Evolutionary conservation across 805 yeast genomes (phyloP).

Genomic region (Saccharomycodes ludwigii): DNA sequence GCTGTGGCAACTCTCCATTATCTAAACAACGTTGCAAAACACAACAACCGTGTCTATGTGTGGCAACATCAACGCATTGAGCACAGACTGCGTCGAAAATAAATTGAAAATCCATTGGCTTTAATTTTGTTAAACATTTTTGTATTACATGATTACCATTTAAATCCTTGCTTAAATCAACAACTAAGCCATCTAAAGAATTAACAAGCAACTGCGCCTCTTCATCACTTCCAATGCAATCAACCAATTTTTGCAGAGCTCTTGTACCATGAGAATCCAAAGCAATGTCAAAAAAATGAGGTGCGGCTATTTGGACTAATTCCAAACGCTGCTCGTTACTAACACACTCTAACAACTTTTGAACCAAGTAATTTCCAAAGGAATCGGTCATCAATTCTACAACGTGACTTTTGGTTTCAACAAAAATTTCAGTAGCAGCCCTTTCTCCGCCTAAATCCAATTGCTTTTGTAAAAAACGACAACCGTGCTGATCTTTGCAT

Average conservation of each 20-base stretch:
- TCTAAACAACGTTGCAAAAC: conserved; percentile 92
- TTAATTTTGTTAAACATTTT: conserved; percentile 69
- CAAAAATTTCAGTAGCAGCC: conserved; percentile 65
- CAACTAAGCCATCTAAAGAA: conserved; percentile 58
- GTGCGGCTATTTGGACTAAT: conserved; percentile 59
- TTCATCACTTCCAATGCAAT: conserved; percentile 57
- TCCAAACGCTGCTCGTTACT: conserved; percentile 54
- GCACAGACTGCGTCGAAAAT: conserved; percentile 75
- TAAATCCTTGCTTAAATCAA: conserved; percentile 69
- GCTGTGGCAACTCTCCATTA: conserved; percentile 64
- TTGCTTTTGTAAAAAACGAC: conserved; percentile 82
- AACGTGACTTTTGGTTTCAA: conserved; percentile 65
- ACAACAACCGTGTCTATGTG: conserved; percentile 96
- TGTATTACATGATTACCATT: conserved; percentile 97
- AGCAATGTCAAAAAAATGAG: conserved; percentile 68
- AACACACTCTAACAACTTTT: conserved; percentile 75
- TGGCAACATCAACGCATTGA: conserved; percentile 71
- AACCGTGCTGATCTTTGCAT: conserved; percentile 95
- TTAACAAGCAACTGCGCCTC: conserved; percentile 56
- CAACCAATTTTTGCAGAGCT: conserved; percentile 86
- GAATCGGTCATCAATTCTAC: conserved; percentile 90
- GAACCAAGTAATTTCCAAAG: conserved; percentile 92
- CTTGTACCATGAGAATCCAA: conserved; percentile 93
- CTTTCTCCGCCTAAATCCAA: conserved; percentile 50
- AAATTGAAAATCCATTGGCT: conserved; percentile 63